Base-by-base conservation (phyloP, 2,329 filamentous ascomycete species). In the Ceratocystis cubensis region DNA sequence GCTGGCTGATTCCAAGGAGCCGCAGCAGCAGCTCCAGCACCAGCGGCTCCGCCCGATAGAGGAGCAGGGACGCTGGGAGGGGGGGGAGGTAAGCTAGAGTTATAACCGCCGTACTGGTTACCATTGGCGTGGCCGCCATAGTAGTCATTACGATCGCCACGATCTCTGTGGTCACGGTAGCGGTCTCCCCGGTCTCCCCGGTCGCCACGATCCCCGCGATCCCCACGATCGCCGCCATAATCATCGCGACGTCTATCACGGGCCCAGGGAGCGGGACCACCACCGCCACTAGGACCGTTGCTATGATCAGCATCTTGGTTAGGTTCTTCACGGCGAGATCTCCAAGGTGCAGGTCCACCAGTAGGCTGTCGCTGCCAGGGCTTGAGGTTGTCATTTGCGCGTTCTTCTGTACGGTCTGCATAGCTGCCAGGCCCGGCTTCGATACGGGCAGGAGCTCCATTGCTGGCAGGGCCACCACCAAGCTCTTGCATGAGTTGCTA, bases 401-500 rank as follows among this genome's bases (percentile, higher is more conserved):
- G 79, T 67, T 77, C 78, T 48, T 87, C 84, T 69, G 76, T 76
- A 66, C 73, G 75, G 69, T 75, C 84, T 76, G 83, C 82, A 70
- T 82, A 84, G 45, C 80, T 80, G 66, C 84, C 84, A 67, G 90
- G 88, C 13, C 89, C 90, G 69, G 88, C 90, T 78, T 96, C 94
- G 73, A 99, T 96, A 70, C 89, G 89, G 70, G 87, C 87, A 71
- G 87, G 88, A 46, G 88, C 83, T 65, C 44, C 67, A 65, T 79
- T 76, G 65, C 83, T 81, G 68, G 86, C 82, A 37, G 56, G 28
- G 69, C 87, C 88, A 70, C 91, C 90, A 69, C 88, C 91, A 71
- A 97, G 84, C 81, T 97, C 94, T 84, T 95, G 88, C 91, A 99
- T 96, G 74, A 99, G 90, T 86, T 93, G 88, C 89, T 91, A 71